Evolutionary conservation across 768 basidiomycete genomes (phyloP).

Genomic region (Collybia sp.): DNA sequence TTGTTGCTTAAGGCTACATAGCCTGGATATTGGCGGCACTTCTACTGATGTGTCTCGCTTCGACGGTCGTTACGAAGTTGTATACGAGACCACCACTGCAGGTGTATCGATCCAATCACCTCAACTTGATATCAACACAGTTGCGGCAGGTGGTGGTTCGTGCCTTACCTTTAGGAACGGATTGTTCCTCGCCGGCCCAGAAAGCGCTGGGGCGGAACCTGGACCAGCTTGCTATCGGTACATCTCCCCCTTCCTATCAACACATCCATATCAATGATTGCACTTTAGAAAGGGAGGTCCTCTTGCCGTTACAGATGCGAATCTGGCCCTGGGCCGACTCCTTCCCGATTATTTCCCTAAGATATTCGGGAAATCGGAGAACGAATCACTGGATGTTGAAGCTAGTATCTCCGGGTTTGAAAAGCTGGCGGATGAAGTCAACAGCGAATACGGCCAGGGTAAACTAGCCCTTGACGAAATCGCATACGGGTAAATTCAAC

Average conservation of each 20-base stretch:
- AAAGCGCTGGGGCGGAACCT: conserved; percentile 91
- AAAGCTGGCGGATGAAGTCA: conserved; percentile 64
- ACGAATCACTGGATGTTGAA: conserved; percentile 75
- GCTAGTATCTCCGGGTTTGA: conserved; percentile 70
- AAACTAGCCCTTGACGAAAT: conserved; percentile 75
- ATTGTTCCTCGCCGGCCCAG: conserved; percentile 86
- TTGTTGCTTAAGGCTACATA: conserved; percentile 18
- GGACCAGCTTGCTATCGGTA: conserved; percentile 90
- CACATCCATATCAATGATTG: background rate
- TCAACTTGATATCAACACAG: conserved; percentile 93
- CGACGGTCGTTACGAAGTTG: conserved; percentile 85
- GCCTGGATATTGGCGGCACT: conserved; percentile 91
- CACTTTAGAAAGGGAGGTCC: conserved; percentile 86
- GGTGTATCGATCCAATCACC: conserved; percentile 91
- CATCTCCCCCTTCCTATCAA: conserved; percentile 10
- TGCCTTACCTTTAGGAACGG: conserved; percentile 88
- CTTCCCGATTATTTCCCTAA: conserved; percentile 91
- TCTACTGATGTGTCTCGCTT: conserved; percentile 95
- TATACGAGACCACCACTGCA: conserved; percentile 94
- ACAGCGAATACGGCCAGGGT: conserved; percentile 52
- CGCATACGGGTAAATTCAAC: conserved; percentile 72
- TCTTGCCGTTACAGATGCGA: conserved; percentile 90
- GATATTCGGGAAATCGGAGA: conserved; percentile 88
- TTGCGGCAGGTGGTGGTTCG: conserved; percentile 93
- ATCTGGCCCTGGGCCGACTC: conserved; percentile 83